Percentiles rank a stretch among this genome's conserved stretches.
Evolutionary conservation across 2,329 filamentous ascomycete species (phyloP).

Genomic region (Paracamarosporium sp.): DNA sequence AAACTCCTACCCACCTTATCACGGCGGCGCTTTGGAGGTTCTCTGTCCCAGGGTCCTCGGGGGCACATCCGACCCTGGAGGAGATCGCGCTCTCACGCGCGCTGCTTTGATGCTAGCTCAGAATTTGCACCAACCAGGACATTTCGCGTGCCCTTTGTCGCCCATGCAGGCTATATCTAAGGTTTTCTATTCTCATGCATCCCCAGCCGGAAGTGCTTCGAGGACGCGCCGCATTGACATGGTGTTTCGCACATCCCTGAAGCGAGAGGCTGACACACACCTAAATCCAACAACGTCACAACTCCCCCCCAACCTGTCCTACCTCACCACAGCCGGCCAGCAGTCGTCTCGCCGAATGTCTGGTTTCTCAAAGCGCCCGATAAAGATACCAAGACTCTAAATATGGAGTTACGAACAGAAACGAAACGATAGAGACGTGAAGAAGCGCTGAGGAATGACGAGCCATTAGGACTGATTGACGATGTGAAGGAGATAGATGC

Average conservation of each 20-base stretch:
- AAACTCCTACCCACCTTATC: not conserved
- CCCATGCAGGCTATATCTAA: conserved; percentile 9
- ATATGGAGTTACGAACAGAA: conserved; percentile 26
- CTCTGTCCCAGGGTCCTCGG: not conserved
- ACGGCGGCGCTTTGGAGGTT: not conserved
- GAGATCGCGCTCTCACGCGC: conserved; percentile 16
- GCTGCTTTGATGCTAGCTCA: not conserved
- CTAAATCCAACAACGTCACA: conserved; percentile 19
- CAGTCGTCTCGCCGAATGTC: conserved; percentile 16
- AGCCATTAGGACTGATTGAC: no score
- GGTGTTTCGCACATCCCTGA: conserved; percentile 26
- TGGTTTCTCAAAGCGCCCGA: conserved; percentile 24
- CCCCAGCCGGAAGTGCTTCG: conserved; percentile 3
- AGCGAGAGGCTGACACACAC: conserved; percentile 26
- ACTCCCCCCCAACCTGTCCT: conserved; percentile 20
- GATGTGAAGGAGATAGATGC: not conserved
- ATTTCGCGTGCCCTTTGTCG: conserved; percentile 2
- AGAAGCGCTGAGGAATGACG: conserved; percentile 30
- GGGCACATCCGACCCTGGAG: conserved; percentile 5
- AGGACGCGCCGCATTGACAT: conserved; percentile 20
- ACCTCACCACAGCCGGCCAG: conserved; percentile 31
- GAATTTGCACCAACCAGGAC: conserved; percentile 8
- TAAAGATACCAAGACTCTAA: conserved; percentile 11
- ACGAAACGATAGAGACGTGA: conserved; percentile 29
- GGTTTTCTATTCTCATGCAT: conserved; percentile 13